Evolutionary conservation across 331 rosid genomes (phyloP), one percentile per base, ranked within the genome.

Genomic region (Rhamnella rubrinervis): DNA sequence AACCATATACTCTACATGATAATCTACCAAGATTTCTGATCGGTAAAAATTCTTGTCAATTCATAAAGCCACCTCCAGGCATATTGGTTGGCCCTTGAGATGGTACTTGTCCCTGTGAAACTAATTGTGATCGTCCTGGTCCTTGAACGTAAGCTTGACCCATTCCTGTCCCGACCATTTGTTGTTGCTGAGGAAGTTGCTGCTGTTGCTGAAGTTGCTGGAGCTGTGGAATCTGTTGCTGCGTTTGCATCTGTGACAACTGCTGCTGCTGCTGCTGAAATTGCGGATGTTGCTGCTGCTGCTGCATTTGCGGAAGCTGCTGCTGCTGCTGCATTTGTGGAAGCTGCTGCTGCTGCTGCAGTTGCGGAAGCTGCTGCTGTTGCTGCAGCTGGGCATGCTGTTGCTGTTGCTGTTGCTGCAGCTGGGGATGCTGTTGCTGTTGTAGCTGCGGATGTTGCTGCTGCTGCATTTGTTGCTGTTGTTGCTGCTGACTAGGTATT

Each of bases 101-200:
- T 63, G 91, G 63, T 55, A 85, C 92, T 57, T 89, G 97, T 66
- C 93, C 97, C 66, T 86, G 96, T 12, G 97, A 70, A 72, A 91
- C 92, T 82, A 91, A 28, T 18, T 93, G 98, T 2, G 95, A 76
- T 68, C 97, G 74, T 14, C 91, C 91, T 7, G 88, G 83, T 67
- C 96, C 97, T 86, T 91, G 98, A 74, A 80, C 91, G 49, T 91
- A 89, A 18, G 81, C 68, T 67, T 89, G 97, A 74, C 91, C 74
- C 77, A 93, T 88, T 64, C 97, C 97, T 1, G 84, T 59, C 7
- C 92, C 87, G 58, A 85, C 96, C 90, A 95, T 84, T 81, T 91
- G 96, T 53, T 86, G 98, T 77, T 82, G 87, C 74, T 83, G 82
- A 26, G 77, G 82, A n/a, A 68, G 71, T 21, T 77, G 83, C 50